Percentiles rank a stretch among this genome's conserved stretches.
These are phyloP conservation scores for Dianthus caryophyllus DNA, from an alignment of 148 eudicot genomes.

Conservation along the genomic window DNA sequence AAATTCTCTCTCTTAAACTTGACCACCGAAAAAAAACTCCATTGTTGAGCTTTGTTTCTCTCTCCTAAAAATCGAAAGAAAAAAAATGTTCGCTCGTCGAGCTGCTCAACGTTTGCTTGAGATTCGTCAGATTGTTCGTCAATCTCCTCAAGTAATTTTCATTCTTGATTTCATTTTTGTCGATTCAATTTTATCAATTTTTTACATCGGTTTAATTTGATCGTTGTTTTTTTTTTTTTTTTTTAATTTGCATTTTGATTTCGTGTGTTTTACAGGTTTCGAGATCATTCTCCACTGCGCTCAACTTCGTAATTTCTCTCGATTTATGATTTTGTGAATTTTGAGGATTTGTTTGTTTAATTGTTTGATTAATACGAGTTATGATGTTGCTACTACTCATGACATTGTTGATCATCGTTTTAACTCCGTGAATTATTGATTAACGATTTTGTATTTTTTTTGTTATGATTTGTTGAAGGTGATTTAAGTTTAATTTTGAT, in stretches of 20 bases:
- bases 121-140: conserved; percentile 70
- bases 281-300: conserved; percentile 79
- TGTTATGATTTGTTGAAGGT: not conserved
- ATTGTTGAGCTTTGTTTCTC: conserved; percentile 20
- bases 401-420: too few species aligned
- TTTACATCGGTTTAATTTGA: not conserved
- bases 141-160: conserved; percentile 42
- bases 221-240: not conserved
- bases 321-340: conserved; percentile 4
- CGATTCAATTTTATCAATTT: not conserved
- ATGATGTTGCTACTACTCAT: too few species aligned
- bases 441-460: too few species aligned
- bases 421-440: too few species aligned
- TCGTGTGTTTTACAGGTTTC: conserved; percentile 47
- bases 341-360: not conserved
- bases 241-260: too few species aligned
- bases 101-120: conserved; percentile 57
- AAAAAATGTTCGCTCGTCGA: conserved; percentile 71
- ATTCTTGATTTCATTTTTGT: conserved; percentile 1
- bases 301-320: conserved; percentile 78
- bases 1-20: not conserved
- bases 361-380: not conserved
- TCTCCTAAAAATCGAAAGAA: not conserved
- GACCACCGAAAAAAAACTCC: conserved; percentile 27
- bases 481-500: not conserved